Base-by-base conservation (phyloP, 495 filamentous ascomycete genomes). In the Penicillium simplicissimum region DNA sequence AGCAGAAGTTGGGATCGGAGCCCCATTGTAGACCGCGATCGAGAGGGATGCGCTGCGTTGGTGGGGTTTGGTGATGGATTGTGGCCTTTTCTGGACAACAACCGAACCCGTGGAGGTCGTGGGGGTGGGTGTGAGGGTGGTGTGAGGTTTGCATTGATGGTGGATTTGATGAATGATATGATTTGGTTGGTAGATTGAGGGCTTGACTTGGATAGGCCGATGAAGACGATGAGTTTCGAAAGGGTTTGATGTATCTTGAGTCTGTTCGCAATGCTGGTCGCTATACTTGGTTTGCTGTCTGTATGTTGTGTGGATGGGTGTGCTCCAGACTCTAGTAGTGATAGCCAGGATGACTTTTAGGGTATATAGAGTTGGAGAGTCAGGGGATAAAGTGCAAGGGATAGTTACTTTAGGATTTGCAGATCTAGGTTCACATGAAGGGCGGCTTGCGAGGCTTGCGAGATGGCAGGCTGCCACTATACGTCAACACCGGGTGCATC, bases 1-100 rank as follows among this genome's bases (percentile, higher is more conserved):
- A 71, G 33, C 68, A 66, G 60, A 71, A 71, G 25, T 61, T 71
- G 10, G 68, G 68, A 35, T 71, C 68, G 1, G 68, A 68, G 33
- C 68, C 68, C 68, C 68, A 71, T 49, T 68, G 66, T 17, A 70
- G 55, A 3, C 60, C 68, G 17, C 57, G 53, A 52, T 66, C 59
- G 2, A 45, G 13, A 19, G 63, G 60, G 33, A 21, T 28, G 31
- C 42, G 55, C 4, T 55, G 28, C 8, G 21, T 25, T 14, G 58
- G 25, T 7, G 31, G 42, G 13, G 9, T 17, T 31, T 52, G 43
- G 3, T 49, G 49, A 8, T 45, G 49, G 42, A 23, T 17, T 9
- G 28, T 31, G 28, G 23, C 40, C 52, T 58, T 54, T 55, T 25
- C 52, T 1, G 48, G 47, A 21, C 49, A 54, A 45, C 49, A 49